phyloP scores from a whole-genome alignment of 306 rosid genomes.

The Cotoneaster glaucophyllus region DNA sequence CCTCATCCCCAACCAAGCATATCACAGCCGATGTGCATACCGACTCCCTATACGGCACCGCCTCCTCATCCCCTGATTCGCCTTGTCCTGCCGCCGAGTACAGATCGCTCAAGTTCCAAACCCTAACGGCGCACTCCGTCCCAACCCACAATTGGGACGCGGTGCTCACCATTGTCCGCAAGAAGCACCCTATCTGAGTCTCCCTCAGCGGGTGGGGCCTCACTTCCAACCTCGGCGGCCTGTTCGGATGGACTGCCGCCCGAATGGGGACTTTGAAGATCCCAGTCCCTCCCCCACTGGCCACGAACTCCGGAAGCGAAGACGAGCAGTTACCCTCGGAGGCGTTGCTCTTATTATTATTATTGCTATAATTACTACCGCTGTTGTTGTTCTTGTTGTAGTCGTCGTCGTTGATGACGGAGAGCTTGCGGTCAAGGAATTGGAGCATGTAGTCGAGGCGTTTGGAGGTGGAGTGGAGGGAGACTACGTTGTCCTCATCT shows the following conservation, averaged over 20 bases:
- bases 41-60: constrained; percentile 68
- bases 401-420: constrained; percentile 3
- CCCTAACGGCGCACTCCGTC: constrained; percentile 56
- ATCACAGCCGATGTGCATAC: constrained; percentile 50
- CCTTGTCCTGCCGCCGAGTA: constrained; percentile 37
- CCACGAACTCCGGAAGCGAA: constrained; percentile 58
- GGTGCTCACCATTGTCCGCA: constrained; percentile 50
- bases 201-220: constrained; percentile 88
- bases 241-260: constrained; percentile 62
- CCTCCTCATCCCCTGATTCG: constrained; percentile 45
- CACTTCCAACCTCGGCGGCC: constrained; percentile 70
- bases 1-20: constrained; percentile 75
- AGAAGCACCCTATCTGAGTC: constrained; percentile 71
- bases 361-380: background rate
- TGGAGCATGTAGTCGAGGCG: constrained; percentile 88
- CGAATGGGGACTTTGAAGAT: constrained; percentile 57
- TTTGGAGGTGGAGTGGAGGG: constrained; percentile 61
- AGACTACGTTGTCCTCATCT: constrained; percentile 37
- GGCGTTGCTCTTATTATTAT: background rate
- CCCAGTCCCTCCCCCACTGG: constrained; percentile 64
- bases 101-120: constrained; percentile 62
- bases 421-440: constrained; percentile 80
- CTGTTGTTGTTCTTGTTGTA: background rate
- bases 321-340: background rate
- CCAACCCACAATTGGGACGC: constrained; percentile 78